Evolutionary conservation across 768 basidiomycete genomes (phyloP), one percentile per base, ranked within the genome.

Genomic region (Podaxis mareebaensis): DNA sequence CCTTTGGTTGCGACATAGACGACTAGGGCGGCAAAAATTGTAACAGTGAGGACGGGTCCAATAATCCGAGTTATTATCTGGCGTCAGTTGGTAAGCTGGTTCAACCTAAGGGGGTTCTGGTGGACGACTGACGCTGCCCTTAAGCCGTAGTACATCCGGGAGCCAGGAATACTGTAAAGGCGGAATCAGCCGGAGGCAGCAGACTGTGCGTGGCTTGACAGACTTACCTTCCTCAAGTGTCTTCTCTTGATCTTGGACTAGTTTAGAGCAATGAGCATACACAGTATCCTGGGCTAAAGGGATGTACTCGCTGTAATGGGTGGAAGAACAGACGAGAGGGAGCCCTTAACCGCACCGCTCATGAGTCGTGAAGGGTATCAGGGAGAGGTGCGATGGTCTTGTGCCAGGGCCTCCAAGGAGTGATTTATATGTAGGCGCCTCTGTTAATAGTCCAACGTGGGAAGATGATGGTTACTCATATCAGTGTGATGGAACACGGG

Each of bases 31-130:
- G 95, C 84, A 68, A 92, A 94, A 4, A 93, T 58, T 0, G 93
- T 94, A 33, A 96, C 88, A 0, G 92, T 93, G 24, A 92, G 72
- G 36, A 97, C 92, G 22, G 94, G 95, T 0, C 93, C 93, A 55
- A 89, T 67, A 58, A 96, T 90, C 28, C 83, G 83, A 0, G 75
- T 72, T 39, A 95, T 82, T 65, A 95, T 88, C 87, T 95, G 20
- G 54, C 15, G 7, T 24, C 6, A 40, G 24, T 38, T 42, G 28
- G 13, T 48, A 73, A 51, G 55, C 40, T 54, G 39, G 20, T 49
- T 26, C 53, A 53, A 49, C 11, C 30, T 28, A 54, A 11, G 46
- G 53, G 26, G 17, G 17, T 46, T 28, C 33, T 28, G 52, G 24
- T 17, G 20, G 24, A 17, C n/a, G 57, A 79, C 88, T 68, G 72